phyloP scores from a whole-genome alignment of 208 protist species.

The Herpetomonas samuelpessoai region DNA sequence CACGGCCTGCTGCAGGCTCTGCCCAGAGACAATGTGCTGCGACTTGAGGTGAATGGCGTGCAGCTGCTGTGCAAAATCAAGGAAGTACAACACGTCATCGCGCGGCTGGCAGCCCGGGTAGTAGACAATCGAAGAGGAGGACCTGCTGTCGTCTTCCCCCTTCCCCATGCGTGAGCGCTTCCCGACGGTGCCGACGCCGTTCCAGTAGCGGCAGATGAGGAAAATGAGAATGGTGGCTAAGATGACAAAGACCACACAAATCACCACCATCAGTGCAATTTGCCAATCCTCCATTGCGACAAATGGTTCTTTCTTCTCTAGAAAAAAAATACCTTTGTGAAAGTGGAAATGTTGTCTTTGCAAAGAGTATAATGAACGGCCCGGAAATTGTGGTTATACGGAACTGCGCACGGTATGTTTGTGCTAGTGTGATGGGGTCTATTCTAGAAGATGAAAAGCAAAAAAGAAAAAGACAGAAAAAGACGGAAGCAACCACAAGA shows the following conservation, averaged over 20 bases:
- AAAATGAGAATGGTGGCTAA: conserved; percentile 28
- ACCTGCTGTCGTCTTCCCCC: neutral
- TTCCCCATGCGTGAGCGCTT: conserved; percentile 8
- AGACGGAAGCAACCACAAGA: conserved; percentile 5
- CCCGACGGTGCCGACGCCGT: conserved; percentile 7
- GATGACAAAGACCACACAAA: conserved; percentile 49
- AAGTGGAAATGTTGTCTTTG: no score
- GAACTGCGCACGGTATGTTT: no score
- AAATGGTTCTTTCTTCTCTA: no score
- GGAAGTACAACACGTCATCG: conserved; percentile 36
- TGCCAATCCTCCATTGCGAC: conserved; percentile 48
- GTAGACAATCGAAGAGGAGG: conserved; percentile 12
- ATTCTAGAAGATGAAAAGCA: neutral
- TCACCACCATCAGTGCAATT: conserved; percentile 50
- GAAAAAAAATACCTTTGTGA: no score
- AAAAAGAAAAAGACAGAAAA: conserved; percentile 12
- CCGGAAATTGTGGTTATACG: no score
- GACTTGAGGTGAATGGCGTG: conserved; percentile 37
- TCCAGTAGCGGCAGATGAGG: conserved; percentile 36
- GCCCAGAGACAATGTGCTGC: conserved; percentile 12
- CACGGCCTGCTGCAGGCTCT: conserved; percentile 18
- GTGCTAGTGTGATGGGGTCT: no score
- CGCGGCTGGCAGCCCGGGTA: conserved; percentile 21
- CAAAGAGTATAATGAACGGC: no score
- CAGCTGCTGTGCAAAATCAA: conserved; percentile 36